Evolutionary conservation across 2,329 filamentous ascomycete species (phyloP).

Genomic region (Metarhizium anisopliae): DNA sequence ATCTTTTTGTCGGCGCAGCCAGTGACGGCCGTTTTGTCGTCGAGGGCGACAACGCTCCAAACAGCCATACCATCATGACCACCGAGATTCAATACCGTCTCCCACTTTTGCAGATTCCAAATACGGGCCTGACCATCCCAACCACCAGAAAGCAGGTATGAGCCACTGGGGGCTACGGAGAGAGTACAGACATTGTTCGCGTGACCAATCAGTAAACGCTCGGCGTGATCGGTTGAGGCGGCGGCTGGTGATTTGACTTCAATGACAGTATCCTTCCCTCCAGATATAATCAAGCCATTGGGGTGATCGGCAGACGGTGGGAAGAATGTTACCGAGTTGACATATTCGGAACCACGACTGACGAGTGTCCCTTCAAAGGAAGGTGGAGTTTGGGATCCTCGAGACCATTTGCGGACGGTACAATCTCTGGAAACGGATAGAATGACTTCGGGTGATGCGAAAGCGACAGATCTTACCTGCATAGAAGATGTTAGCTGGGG

Average conservation of each 20-base stretch:
- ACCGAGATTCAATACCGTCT: constrained; percentile 58
- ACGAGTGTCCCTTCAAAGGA: constrained; percentile 70
- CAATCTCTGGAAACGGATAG: constrained; percentile 87
- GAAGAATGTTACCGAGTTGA: constrained; percentile 76
- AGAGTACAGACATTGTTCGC: constrained; percentile 80
- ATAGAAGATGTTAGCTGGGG: constrained; percentile 1
- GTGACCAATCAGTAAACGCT: constrained; percentile 80
- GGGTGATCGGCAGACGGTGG: constrained; percentile 59
- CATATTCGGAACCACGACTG: constrained; percentile 72
- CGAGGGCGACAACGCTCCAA: constrained; percentile 84
- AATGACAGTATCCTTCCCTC: constrained; percentile 86
- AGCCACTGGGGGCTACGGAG: constrained; percentile 64
- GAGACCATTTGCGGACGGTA: constrained; percentile 80
- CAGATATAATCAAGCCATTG: constrained; percentile 76
- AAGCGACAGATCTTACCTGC: constrained; percentile 80
- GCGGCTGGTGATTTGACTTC: constrained; percentile 71
- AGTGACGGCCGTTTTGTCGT: constrained; percentile 75
- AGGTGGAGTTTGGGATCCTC: constrained; percentile 54
- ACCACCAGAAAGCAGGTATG: constrained; percentile 77
- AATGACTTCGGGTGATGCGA: constrained; percentile 62
- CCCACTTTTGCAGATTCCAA: constrained; percentile 83
- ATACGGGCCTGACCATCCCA: constrained; percentile 87
- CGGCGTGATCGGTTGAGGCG: constrained; percentile 63
- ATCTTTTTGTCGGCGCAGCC: constrained; percentile 86
- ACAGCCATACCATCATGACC: constrained; percentile 72